Base-by-base conservation (phyloP, 306 rosid species). In the Datisca glomerata region DNA sequence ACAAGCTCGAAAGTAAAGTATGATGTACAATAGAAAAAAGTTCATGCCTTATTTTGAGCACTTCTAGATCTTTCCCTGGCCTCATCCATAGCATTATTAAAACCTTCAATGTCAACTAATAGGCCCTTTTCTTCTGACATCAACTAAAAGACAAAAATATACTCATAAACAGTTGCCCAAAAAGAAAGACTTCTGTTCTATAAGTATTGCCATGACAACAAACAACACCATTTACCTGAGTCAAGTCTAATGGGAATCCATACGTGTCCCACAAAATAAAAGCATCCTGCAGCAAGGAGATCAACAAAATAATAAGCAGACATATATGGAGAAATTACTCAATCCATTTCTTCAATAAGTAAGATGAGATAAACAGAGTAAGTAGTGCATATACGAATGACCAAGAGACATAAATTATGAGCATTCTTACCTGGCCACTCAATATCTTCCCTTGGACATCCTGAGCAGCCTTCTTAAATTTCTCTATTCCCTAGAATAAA, bases 91-190 rank as follows among this genome's bases (percentile, higher is more conserved):
- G 93, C 81, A 21, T 47, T 45, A 55, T 78, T 65, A 39, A 84
- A 89, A 57, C 95, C 92, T 40, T 80, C 44, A 11, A 73, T 76
- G 61, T 89, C 93, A 56, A 89, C 93, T 46, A 48, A 54, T 63
- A 89, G 60, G 20, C 89, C 93, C 40, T 74, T 66, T 66, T 89
- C 98, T 72, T 89, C 98, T 3, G 98, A 95, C 98, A 89, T 84
- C 66, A 89, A 69, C 98, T 89, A 80, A 50, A 41, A 57, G 31
- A 44, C 41, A 45, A 51, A 47, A 49, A 38, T 53, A 47, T n/a
- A 55, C 55, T 9, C 46, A 19, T 29, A 45, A 21, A 47, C 17
- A 22, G n/a, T 33, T 7, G n/a, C n/a, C n/a, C n/a, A n/a, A n/a
- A n/a, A n/a, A n/a, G n/a, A n/a, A n/a, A n/a, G n/a, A n/a, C n/a